phyloP scores from a whole-genome alignment of 805 yeast species.

The Middelhovenomyces tepae region DNA sequence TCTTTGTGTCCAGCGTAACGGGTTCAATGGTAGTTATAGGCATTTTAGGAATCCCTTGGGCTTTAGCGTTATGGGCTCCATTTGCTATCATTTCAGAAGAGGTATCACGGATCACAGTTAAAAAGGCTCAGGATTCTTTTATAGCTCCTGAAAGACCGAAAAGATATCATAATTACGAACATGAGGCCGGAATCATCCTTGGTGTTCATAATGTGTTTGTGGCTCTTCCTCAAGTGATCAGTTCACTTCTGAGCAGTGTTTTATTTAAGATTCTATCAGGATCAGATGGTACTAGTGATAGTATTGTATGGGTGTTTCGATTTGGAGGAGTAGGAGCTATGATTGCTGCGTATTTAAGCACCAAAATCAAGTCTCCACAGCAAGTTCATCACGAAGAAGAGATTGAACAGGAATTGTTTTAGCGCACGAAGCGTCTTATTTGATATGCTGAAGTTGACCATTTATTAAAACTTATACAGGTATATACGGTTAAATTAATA shows the following conservation, averaged over 20 bases:
- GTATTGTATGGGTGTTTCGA: slow-evolving; percentile 50
- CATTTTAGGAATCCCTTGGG: slow-evolving; percentile 55
- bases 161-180: slow-evolving; percentile 14
- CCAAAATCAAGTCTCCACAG: too few relatives aligned
- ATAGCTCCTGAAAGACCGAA: slow-evolving; percentile 3
- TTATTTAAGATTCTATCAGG: slow-evolving; percentile 34
- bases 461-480: too few relatives aligned
- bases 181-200: slow-evolving; percentile 47
- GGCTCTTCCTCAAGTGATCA: slow-evolving; percentile 47
- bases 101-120: slow-evolving; percentile 42
- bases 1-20: slow-evolving; percentile 33
- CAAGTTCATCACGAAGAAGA: too few relatives aligned
- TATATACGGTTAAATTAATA: too few relatives aligned
- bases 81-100: slow-evolving; percentile 54
- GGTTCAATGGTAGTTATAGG: slow-evolving; percentile 43
- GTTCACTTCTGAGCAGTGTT: slow-evolving; percentile 41
- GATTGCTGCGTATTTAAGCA: slow-evolving; percentile 38
- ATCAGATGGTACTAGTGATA: slow-evolving; percentile 28
- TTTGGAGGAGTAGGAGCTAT: slow-evolving; percentile 45
- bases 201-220: slow-evolving; percentile 53
- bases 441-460: too few relatives aligned
- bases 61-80: slow-evolving; percentile 59
- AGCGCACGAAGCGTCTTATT: too few relatives aligned
- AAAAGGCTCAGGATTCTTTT: slow-evolving; percentile 24
- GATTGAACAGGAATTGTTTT: too few relatives aligned